Evolutionary conservation across 495 filamentous ascomycete genomes (phyloP).

Genomic region (Hyphodiscus hymeniophilus): DNA sequence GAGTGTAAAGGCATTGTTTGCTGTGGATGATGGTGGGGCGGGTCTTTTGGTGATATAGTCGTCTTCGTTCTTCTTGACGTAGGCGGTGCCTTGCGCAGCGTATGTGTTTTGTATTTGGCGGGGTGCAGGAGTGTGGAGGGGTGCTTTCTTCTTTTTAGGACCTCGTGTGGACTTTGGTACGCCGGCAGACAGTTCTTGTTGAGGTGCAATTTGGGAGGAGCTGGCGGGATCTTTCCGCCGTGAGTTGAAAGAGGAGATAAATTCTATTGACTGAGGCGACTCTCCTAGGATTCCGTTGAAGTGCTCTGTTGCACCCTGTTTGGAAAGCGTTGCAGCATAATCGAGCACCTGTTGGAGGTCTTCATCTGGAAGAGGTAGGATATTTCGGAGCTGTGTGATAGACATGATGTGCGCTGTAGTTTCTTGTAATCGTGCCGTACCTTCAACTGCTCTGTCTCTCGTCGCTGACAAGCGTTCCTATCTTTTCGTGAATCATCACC

Average conservation of each 20-base stretch:
- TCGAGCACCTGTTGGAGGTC: conserved; percentile 74
- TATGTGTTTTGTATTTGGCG: conserved; percentile 20
- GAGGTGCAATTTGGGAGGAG: background rate
- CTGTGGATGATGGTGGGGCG: conserved; percentile 23
- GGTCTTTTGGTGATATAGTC: conserved; percentile 48
- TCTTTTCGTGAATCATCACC: background rate
- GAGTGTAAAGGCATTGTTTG: conserved; percentile 32
- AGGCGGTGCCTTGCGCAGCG: conserved; percentile 45
- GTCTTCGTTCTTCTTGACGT: conserved; percentile 55
- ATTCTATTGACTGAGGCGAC: conserved; percentile 75
- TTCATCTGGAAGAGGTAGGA: conserved; percentile 77
- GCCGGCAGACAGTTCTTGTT: conserved; percentile 2
- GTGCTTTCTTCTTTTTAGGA: conserved; percentile 21
- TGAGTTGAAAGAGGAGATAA: conserved; percentile 85
- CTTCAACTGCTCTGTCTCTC: background rate
- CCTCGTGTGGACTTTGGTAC: conserved; percentile 20
- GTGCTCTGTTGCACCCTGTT: conserved; percentile 68
- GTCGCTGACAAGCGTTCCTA: background rate
- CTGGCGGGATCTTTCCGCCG: conserved; percentile 42
- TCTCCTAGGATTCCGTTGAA: conserved; percentile 85
- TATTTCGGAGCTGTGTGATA: conserved; percentile 58
- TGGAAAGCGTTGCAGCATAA: conserved; percentile 63
- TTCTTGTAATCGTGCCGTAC: background rate
- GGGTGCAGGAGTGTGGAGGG: conserved; percentile 23
- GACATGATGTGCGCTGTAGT: conserved; percentile 34